Percentiles rank a stretch among this genome's conserved stretches.
These are phyloP conservation scores for Amaranthus palmeri DNA, from an alignment of 148 eudicot species.

Conservation along the genomic window DNA sequence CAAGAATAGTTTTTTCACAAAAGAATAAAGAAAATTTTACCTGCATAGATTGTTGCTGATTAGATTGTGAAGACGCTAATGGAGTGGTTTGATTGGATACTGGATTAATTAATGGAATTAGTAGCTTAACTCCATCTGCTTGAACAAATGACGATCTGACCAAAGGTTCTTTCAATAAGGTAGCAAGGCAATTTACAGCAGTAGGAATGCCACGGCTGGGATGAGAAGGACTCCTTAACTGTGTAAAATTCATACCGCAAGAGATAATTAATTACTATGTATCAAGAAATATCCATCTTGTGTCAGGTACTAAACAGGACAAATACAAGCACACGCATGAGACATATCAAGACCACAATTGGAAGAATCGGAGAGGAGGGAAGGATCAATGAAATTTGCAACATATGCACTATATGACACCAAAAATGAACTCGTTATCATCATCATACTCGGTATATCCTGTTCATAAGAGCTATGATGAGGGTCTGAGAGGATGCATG, in stretches of 20 bases:
- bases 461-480: too few relatives aligned
- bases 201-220: conserved; percentile 70
- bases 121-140: conserved; percentile 93
- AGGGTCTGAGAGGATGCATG: too few relatives aligned
- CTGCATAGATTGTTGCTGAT: conserved; percentile 90
- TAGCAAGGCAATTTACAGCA: conserved; percentile 71
- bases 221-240: conserved; percentile 90
- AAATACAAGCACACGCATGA: background rate
- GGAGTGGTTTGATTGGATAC: conserved; percentile 73
- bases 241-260: conserved; percentile 27
- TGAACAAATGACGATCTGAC: conserved; percentile 89
- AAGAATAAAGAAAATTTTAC: conserved; percentile 26
- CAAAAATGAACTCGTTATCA: background rate
- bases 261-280: background rate
- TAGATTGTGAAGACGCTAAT: conserved; percentile 26
- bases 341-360: background rate
- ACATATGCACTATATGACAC: background rate
- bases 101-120: conserved; percentile 79
- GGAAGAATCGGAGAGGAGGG: too few relatives aligned
- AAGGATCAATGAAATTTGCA: background rate
- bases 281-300: background rate
- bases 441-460: too few relatives aligned
- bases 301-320: background rate
- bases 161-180: conserved; percentile 78
- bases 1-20: background rate